A percentile compares a stretch with the other conserved stretches of the same genome.
Evolutionary conservation across 441 rosid genomes (phyloP).

Genomic region (Populus tomentosa): DNA sequence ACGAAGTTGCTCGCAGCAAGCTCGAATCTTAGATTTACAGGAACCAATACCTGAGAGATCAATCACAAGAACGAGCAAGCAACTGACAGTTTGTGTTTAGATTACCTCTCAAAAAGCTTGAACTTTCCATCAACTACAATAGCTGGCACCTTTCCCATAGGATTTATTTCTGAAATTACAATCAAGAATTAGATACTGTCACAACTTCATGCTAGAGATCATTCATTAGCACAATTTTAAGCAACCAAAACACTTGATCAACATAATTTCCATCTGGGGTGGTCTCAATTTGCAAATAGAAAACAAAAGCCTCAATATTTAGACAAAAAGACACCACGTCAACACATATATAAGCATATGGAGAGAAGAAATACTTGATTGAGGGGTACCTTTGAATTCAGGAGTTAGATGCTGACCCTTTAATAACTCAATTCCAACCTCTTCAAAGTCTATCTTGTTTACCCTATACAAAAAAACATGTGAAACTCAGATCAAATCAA

Average conservation of each 20-base stretch:
- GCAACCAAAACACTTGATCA: background rate
- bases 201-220: background rate
- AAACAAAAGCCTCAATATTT: too few species aligned
- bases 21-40: background rate
- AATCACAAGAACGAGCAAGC: background rate
- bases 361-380: background rate
- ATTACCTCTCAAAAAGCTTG: conserved; percentile 80
- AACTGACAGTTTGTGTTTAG: background rate
- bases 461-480: conserved; percentile 27
- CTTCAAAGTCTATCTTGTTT: conserved; percentile 70
- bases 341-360: background rate
- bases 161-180: conserved; percentile 52
- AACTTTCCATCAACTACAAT: conserved; percentile 68
- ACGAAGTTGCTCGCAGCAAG: background rate
- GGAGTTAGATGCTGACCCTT: conserved; percentile 55
- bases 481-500: background rate
- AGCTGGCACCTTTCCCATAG: conserved; percentile 65
- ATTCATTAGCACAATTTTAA: background rate
- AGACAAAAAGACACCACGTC: background rate
- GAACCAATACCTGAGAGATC: background rate
- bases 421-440: conserved; percentile 39
- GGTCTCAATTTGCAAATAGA: background rate
- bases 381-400: conserved; percentile 53
- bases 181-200: conserved; percentile 15
- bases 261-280: background rate